Conservation (phyloP, 2,329 filamentous ascomycete species). For the Penicillium sp. region DNA sequence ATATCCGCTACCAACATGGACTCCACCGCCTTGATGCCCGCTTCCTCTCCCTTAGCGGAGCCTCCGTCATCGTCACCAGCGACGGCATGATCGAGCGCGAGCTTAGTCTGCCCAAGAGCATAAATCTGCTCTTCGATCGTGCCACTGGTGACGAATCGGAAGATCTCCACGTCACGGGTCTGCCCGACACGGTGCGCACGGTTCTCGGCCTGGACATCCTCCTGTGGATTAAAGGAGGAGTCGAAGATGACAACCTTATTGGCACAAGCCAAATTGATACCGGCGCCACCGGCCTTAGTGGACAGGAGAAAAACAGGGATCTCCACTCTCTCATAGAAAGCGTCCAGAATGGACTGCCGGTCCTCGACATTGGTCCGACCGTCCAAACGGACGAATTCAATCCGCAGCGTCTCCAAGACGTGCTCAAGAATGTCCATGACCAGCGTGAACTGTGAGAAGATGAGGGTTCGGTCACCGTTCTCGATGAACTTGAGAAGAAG, state of each 20-base stretch:
- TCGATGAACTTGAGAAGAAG: constrained; percentile 71
- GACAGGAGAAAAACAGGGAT: constrained; percentile 92
- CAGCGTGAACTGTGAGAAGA: constrained; percentile 92
- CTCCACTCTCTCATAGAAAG: constrained; percentile 71
- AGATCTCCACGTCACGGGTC: constrained; percentile 84
- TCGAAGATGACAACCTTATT: constrained; percentile 99
- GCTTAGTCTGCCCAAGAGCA: constrained; percentile 85
- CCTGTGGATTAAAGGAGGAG: constrained; percentile 94
- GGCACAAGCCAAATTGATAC: constrained; percentile 91
- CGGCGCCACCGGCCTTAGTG: constrained; percentile 92
- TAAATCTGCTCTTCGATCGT: constrained; percentile 95
- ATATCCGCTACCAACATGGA: constrained; percentile 50
- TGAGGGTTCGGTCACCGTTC: constrained; percentile 81
- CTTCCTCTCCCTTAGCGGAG: constrained; percentile 50
- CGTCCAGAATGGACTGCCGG: constrained; percentile 83
- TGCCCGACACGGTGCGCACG: constrained; percentile 93
- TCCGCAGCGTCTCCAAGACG: constrained; percentile 70
- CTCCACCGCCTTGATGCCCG: constrained; percentile 51
- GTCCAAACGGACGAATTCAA: constrained; percentile 82
- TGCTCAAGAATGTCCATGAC: constrained; percentile 88
- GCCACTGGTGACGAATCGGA: constrained; percentile 74
- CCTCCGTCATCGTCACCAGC: constrained; percentile 59
- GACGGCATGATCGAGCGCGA: constrained; percentile 79
- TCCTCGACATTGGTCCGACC: constrained; percentile 78
- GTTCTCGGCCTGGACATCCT: constrained; percentile 98